Evolutionary conservation across 345 rosid genomes (phyloP), one percentile per base, ranked within the genome.

Genomic region (Citrus cavaleriei): DNA sequence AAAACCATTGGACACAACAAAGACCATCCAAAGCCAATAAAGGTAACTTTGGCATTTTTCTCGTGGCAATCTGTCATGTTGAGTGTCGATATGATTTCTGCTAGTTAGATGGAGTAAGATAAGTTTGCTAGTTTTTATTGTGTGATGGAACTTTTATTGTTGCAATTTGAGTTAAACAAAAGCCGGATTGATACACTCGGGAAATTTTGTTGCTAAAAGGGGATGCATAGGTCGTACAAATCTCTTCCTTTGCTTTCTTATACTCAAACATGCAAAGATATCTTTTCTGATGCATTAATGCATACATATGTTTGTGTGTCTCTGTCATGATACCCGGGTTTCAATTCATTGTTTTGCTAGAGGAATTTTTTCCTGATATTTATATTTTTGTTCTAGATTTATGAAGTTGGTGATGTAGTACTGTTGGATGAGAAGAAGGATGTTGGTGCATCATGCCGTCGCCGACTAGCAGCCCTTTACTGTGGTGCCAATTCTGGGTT

Each of bases 401-500:
- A 82, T 83, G 98, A 94, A 86, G 91, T 96, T 76, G 92, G 98
- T 81, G 97, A 91, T 79, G 73, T 94, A 74, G 85, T 79, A 9
- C 78, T 80, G 73, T 74, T 91, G 91, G 94, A 94, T 84, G 92
- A 83, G 71, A 84, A 77, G 28, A 90, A 83, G 86, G 98, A 94
- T 77, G 97, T 94, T 13, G 97, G 98, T 78, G 99, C 97, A 46
- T 85, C 88, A 55, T 91, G 91, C 81, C 86, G 79, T 65, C 94
- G 94, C 70, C 92, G 70, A 67, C 90, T 94, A 28, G 90, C 89
- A 75, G 99, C 97, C 49, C 79, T 94, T 68, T 86, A 93, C 77
- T 96, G 99, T 81, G 97, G 98, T 78, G 88, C 95, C 63, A 90
- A 85, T 87, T 94, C 99, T 30, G 98, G 98, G 78, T 96, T 96